phyloP scores from a whole-genome alignment of 2,329 filamentous ascomycete genomes.

The Monilinia polystroma region DNA sequence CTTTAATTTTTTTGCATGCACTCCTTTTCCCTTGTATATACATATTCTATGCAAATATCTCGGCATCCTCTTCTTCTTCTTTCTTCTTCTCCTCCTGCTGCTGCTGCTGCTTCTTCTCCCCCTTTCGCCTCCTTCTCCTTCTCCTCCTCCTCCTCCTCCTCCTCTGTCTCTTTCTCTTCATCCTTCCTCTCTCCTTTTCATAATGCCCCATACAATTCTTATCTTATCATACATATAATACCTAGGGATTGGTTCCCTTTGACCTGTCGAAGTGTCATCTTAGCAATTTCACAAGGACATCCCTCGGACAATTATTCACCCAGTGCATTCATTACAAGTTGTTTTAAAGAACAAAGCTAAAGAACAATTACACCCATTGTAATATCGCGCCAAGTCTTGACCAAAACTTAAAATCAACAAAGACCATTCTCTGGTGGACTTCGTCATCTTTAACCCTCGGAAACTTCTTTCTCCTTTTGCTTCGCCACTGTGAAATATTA shows the following conservation, averaged over 20 bases:
- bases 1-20: constrained; percentile 7
- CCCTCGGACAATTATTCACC: not conserved
- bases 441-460: constrained; percentile 11
- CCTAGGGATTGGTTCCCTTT: not conserved
- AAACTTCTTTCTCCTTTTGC: constrained; percentile 17
- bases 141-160: not conserved
- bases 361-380: not conserved
- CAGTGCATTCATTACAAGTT: not conserved
- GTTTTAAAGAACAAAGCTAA: constrained; percentile 3
- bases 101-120: not conserved
- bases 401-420: constrained; percentile 3
- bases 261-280: constrained; percentile 2
- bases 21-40: not conserved
- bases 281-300: not conserved
- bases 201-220: not conserved
- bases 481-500: constrained; percentile 19
- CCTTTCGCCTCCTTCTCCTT: not conserved
- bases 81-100: no score
- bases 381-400: constrained; percentile 11
- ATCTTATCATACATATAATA: constrained; percentile 2
- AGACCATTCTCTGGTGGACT: constrained; percentile 4
- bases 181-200: not conserved
- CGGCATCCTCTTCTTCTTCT: no score
- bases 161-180: not conserved
- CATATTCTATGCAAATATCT: not conserved